Evolutionary conservation across 257 asterid species (phyloP).

Genomic region (Voacanga thouarsii): DNA sequence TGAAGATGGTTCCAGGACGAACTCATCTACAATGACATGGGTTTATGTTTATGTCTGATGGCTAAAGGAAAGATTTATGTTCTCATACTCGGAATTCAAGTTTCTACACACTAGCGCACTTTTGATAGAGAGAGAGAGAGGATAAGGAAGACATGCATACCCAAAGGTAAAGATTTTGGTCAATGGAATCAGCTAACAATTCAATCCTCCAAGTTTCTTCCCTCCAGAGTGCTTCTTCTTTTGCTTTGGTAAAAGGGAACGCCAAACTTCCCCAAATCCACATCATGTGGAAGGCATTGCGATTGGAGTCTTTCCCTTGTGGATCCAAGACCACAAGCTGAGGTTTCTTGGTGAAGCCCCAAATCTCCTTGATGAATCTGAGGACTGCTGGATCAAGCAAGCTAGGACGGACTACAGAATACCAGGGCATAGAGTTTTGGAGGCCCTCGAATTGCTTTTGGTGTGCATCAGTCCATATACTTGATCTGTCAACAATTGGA

Average conservation of each 20-base stretch:
- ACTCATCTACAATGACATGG: neutral
- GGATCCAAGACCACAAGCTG: constrained; percentile 80
- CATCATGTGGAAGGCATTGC: constrained; percentile 79
- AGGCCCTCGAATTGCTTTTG: constrained; percentile 37
- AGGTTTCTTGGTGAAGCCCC: constrained; percentile 63
- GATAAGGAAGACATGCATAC: constrained; percentile 27
- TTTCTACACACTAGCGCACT: neutral
- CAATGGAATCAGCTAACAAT: constrained; percentile 61
- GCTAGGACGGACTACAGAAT: constrained; percentile 64
- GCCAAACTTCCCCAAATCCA: constrained; percentile 93
- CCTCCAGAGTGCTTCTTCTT: constrained; percentile 68
- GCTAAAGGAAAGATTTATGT: neutral
- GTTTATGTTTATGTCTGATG: neutral
- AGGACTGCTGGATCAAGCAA: constrained; percentile 56
- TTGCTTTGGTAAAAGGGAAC: constrained; percentile 63
- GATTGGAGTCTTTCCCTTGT: constrained; percentile 62
- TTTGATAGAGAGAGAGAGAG: neutral
- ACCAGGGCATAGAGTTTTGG: constrained; percentile 79
- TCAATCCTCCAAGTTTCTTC: constrained; percentile 63
- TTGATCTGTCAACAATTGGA: constrained; percentile 47
- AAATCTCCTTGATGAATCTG: constrained; percentile 52
- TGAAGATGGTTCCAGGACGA: neutral
- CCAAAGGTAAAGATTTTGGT: constrained; percentile 58
- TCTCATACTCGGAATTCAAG: neutral
- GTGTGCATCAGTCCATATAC: constrained; percentile 21